Evolutionary conservation across 768 basidiomycete genomes (phyloP), one percentile per base, ranked within the genome.

Genomic region (Pleurotus citrinopileatus): DNA sequence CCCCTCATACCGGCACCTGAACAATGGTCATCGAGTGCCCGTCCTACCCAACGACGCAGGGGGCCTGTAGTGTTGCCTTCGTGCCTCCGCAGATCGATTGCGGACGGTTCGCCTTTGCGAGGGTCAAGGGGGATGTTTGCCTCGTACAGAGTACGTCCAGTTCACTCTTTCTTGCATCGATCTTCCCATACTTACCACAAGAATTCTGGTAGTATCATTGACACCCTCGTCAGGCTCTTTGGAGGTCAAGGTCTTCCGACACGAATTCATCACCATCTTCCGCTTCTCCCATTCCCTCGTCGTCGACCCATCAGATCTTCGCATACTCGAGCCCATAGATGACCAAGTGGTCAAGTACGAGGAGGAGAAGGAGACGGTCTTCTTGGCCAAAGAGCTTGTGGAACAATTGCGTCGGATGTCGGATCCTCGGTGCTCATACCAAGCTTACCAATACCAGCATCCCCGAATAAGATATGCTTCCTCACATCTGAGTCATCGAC

Each of bases 221-320:
- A 37, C 76, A n/a, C 58, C 65, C n/a, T 76, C 78, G 2, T 68
- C 77, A 22, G 72, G 73, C 12, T 67, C 76, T 7, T 68, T 79
- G 32, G 75, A 80, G 47, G 74, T 79, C n/a, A 79, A 79, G 63
- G 71, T 81, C 42, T 82, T 80, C 63, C 73, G 72, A 55, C 82
- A 85, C 61, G 83, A 85, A 65, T 83, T 84, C 58, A 79, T 80
- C 64, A 79, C 79, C 58, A 86, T 86, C 48, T 86, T 85, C 60
- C 81, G 83, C 34, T 77, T 81, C 53, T 65, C 69, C 7, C 73
- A 79, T 60, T 65, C 65, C 42, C 65, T 65, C 40, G 76, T 75
- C 2, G 57, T 82, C 10, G 78, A 84, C 56, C 78, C 80, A 10
- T 59, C 73, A 2, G 74, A 81, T 48, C 73, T 86, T 12, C 70